Conservation (phyloP, 371 early-diverging fungal genomes). For the Nosema muscidifuracis region DNA sequence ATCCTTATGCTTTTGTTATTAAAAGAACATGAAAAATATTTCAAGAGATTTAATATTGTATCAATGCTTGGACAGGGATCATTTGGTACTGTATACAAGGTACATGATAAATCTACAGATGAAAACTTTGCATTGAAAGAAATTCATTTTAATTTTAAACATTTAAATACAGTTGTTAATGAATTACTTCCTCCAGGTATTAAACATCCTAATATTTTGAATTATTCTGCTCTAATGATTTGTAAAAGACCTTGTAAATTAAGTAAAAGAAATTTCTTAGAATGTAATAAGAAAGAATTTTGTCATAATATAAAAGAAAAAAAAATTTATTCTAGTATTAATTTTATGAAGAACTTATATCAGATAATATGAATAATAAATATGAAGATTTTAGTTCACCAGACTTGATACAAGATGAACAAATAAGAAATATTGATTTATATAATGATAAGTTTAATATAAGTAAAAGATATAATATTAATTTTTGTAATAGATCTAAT, state of each 20-base stretch:
- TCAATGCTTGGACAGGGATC: slow-evolving; percentile 5
- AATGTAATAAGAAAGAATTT: background rate
- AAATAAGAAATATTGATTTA: no score
- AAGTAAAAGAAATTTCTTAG: background rate
- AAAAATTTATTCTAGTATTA: background rate
- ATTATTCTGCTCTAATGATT: background rate
- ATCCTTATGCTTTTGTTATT: background rate
- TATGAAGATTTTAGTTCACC: slow-evolving; percentile 10
- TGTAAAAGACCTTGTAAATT: background rate
- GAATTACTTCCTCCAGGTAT: background rate
- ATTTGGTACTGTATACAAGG: slow-evolving; percentile 7
- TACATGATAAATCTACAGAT: background rate
- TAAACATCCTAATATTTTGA: background rate
- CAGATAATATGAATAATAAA: background rate
- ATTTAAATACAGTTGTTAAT: background rate
- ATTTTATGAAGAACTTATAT: background rate
- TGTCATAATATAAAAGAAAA: background rate
- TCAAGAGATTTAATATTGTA: background rate
- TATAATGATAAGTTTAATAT: no score
- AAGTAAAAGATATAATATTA: no score
- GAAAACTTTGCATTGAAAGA: slow-evolving; percentile 12
- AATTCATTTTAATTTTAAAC: background rate
- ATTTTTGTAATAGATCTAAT: no score
- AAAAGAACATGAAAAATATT: slow-evolving; percentile 11
- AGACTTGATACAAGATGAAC: background rate